Conservation (phyloP, 2,329 filamentous ascomycete species). For the Trichoderma brevicompactum region DNA sequence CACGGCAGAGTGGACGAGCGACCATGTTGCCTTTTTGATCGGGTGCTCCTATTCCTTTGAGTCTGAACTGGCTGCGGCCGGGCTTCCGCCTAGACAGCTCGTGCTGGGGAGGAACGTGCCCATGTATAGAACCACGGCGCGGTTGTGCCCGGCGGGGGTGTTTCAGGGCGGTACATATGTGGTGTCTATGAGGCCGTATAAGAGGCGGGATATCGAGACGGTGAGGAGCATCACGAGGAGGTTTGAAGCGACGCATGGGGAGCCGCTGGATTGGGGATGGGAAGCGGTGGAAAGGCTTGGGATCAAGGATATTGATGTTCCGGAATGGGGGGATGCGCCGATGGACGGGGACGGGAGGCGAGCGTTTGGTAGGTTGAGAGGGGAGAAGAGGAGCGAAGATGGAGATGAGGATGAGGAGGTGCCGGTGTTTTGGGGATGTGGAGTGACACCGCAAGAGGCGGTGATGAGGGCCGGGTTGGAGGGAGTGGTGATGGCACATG, state of each 20-base stretch:
- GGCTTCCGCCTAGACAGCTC: constrained; percentile 57
- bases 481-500: constrained; percentile 64
- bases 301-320: constrained; percentile 55
- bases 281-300: constrained; percentile 57
- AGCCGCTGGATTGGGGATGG: constrained; percentile 69
- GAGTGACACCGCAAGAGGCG: constrained; percentile 68
- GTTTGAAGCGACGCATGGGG: constrained; percentile 63
- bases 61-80: constrained; percentile 54
- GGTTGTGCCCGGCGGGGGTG: constrained; percentile 60
- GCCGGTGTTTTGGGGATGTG: constrained; percentile 67
- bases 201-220: constrained; percentile 50
- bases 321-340: constrained; percentile 61
- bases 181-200: constrained; percentile 67
- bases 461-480: constrained; percentile 59
- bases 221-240: constrained; percentile 60
- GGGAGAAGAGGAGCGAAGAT: constrained; percentile 37
- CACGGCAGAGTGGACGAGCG: constrained; percentile 55
- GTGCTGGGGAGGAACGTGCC: constrained; percentile 55
- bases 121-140: constrained; percentile 64
- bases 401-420: constrained; percentile 45
- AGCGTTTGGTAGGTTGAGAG: constrained; percentile 38
- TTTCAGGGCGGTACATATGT: constrained; percentile 61
- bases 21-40: constrained; percentile 66
- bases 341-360: constrained; percentile 46
- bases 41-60: constrained; percentile 70